phyloP scores from a whole-genome alignment of 1,284 basidiomycete genomes.

The Fomes fomentarius region DNA sequence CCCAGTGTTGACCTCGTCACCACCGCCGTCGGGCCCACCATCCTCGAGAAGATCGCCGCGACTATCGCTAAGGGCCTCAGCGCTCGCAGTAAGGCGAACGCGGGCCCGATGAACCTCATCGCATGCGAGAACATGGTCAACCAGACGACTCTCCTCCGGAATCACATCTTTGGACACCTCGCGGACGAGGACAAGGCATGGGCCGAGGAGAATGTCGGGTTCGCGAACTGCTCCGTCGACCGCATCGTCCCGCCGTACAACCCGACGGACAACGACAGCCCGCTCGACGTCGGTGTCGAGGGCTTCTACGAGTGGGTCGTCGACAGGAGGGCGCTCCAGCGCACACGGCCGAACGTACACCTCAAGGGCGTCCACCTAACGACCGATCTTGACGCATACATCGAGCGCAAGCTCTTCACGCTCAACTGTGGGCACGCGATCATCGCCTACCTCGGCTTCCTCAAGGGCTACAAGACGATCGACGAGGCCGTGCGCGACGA shows the following conservation, averaged over 20 bases:
- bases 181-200: constrained; percentile 31
- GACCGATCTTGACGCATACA: constrained; percentile 38
- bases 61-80: constrained; percentile 33
- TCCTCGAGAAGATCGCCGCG: constrained; percentile 33
- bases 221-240: constrained; percentile 46
- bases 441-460: constrained; percentile 41
- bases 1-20: constrained; percentile 40
- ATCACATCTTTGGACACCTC: constrained; percentile 35
- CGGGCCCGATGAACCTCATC: constrained; percentile 38
- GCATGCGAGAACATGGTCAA: constrained; percentile 46
- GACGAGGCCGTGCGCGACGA: constrained; percentile 33
- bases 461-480: constrained; percentile 35
- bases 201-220: constrained; percentile 36
- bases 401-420: constrained; percentile 47
- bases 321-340: constrained; percentile 34
- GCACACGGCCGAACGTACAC: constrained; percentile 28
- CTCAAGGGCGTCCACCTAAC: constrained; percentile 40
- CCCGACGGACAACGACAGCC: constrained; percentile 16
- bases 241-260: constrained; percentile 43
- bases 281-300: constrained; percentile 45
- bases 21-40: constrained; percentile 38
- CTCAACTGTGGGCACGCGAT: constrained; percentile 46
- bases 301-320: constrained; percentile 46
- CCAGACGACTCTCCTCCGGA: constrained; percentile 37
- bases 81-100: constrained; percentile 23